Evolutionary conservation across 257 asterid genomes (phyloP).

Genomic region (Ilex aquifolium): DNA sequence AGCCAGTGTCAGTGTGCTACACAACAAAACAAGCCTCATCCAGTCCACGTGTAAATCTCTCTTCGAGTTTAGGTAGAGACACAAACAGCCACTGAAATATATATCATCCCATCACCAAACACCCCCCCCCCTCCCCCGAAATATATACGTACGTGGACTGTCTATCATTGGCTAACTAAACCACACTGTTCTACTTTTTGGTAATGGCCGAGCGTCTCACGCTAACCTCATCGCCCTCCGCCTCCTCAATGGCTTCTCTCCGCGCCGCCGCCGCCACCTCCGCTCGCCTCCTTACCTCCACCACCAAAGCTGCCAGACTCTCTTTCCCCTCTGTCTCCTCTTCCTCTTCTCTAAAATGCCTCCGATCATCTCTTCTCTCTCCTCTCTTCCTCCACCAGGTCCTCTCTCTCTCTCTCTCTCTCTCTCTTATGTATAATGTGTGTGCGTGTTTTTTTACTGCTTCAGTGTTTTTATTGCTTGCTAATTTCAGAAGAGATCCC

Average conservation of each 20-base stretch:
- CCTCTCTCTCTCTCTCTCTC: not conserved
- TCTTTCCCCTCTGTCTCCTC: conserved; percentile 28
- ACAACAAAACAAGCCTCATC: no score
- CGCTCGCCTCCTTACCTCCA: conserved; percentile 34
- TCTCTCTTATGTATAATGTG: not conserved
- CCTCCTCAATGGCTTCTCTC: conserved; percentile 40
- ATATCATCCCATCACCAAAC: no score
- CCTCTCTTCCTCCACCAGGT: conserved; percentile 54
- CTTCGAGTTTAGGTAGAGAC: no score
- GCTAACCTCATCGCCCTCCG: not conserved
- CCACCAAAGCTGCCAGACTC: conserved; percentile 21
- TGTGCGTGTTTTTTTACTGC: not conserved
- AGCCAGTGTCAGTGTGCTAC: no score
- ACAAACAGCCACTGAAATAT: no score
- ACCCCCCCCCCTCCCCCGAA: no score
- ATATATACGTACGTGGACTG: no score
- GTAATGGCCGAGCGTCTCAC: not conserved
- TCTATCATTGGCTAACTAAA: no score
- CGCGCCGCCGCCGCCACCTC: conserved; percentile 27
- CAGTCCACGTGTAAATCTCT: no score
- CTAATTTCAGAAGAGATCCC: conserved; percentile 31
- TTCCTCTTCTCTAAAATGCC: conserved; percentile 33
- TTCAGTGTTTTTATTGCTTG: not conserved
- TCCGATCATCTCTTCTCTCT: conserved; percentile 56
- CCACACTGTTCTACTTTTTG: no score